A percentile compares a stretch with the other conserved stretches of the same genome.
These are phyloP conservation scores for Viola odorata DNA, from an alignment of 345 rosid species.

Conservation along the genomic window DNA sequence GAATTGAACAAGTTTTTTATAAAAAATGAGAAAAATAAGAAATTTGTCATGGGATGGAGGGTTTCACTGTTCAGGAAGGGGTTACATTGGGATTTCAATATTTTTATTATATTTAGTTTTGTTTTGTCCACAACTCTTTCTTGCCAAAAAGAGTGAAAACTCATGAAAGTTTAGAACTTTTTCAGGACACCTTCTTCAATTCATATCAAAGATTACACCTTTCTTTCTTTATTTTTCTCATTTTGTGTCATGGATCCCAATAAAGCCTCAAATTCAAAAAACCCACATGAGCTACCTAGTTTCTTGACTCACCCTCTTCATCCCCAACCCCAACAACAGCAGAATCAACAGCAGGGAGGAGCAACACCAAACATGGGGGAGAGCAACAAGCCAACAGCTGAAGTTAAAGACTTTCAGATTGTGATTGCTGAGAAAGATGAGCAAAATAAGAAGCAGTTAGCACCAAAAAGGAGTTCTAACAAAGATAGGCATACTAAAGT, in stretches of 20 bases:
- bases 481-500: conserved; percentile 95
- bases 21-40: too few relatives aligned
- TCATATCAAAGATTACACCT: conserved; percentile 1
- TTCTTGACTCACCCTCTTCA: conserved; percentile 49
- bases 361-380: conserved; percentile 15
- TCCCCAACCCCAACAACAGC: conserved; percentile 19
- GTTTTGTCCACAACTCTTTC: conserved; percentile 21
- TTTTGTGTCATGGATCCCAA: conserved; percentile 58
- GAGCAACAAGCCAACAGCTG: conserved; percentile 33
- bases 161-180: conserved; percentile 51
- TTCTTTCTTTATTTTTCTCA: conserved; percentile 2
- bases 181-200: conserved; percentile 46
- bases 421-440: conserved; percentile 59
- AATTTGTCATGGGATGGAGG: neutral
- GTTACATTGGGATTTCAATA: conserved; percentile 21
- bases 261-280: conserved; percentile 35
- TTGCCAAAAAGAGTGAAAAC: conserved; percentile 53
- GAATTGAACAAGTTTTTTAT: too few relatives aligned
- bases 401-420: conserved; percentile 75
- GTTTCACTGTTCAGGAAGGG: neutral
- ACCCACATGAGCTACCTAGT: conserved; percentile 42
- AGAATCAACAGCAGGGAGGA: conserved; percentile 16
- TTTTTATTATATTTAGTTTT: conserved; percentile 4
- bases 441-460: conserved; percentile 45
- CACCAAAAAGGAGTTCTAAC: conserved; percentile 85